These are phyloP conservation scores for Ensete glaucum DNA, from an alignment of 176 grass and related monocot genomes.

Conservation along the genomic window DNA sequence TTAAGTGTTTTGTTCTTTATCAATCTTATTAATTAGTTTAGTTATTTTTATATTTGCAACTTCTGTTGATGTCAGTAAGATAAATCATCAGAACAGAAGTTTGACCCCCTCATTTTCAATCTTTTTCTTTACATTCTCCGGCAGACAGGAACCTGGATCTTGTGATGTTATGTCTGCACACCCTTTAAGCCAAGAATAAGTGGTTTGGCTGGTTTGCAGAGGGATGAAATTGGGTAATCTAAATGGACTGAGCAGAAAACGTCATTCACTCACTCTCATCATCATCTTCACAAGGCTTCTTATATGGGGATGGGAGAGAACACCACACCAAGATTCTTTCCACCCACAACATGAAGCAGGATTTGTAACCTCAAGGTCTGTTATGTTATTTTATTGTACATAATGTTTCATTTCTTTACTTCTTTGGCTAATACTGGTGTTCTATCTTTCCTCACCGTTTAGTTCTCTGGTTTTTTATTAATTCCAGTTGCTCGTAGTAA, in stretches of 20 bases:
- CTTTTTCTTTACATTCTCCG: neutral
- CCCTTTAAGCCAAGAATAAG: neutral
- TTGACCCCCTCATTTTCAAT: neutral
- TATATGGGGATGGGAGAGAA: slow-evolving; percentile 90
- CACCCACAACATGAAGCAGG: slow-evolving; percentile 41
- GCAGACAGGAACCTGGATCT: neutral
- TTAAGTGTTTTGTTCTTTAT: neutral
- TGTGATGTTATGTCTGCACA: neutral
- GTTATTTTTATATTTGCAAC: neutral
- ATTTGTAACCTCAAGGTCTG: slow-evolving; percentile 54
- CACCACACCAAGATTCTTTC: slow-evolving; percentile 34
- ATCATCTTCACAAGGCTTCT: slow-evolving; percentile 55
- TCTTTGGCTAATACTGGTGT: slow-evolving; percentile 7
- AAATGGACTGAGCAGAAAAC: slow-evolving; percentile 78
- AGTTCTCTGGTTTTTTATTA: neutral
- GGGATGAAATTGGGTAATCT: slow-evolving; percentile 70
- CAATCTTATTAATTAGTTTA: neutral
- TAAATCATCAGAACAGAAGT: neutral
- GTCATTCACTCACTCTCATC: slow-evolving; percentile 56
- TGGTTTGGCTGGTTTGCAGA: slow-evolving; percentile 20
- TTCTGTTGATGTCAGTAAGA: neutral
- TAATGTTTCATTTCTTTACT: slow-evolving; percentile 2
- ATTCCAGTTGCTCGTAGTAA: slow-evolving; percentile 27
- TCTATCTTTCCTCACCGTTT: slow-evolving; percentile 6
- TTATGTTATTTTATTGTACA: neutral